Percentiles rank a stretch among this genome's conserved stretches.
Conservation (phyloP, 371 early-diverging fungal genomes). For the Mortierella sp. region DNA sequence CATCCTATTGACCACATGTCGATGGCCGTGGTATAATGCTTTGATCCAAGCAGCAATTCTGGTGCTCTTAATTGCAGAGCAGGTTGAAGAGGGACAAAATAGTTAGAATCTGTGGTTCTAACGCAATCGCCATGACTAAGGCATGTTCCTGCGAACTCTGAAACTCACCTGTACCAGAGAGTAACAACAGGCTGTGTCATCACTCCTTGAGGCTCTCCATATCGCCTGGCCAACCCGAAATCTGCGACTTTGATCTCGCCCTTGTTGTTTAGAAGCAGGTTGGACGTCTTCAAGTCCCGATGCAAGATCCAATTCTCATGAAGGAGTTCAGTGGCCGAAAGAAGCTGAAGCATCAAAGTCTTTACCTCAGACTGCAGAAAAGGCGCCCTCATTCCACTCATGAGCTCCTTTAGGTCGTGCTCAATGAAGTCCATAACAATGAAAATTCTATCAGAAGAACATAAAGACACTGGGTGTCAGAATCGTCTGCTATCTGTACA, state of each 20-base stretch:
- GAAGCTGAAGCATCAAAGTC: conserved; percentile 89
- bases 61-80: conserved; percentile 83
- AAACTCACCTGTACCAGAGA: conserved; percentile 82
- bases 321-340: conserved; percentile 87
- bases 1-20: conserved; percentile 99
- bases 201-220: conserved; percentile 76
- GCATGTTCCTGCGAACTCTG: not conserved
- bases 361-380: conserved; percentile 94
- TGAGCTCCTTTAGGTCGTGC: conserved; percentile 92
- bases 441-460: conserved; percentile 73
- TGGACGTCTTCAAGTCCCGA: conserved; percentile 98
- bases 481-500: too few relatives aligned
- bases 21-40: conserved; percentile 92
- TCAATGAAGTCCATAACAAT: conserved; percentile 98
- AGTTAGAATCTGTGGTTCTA: too few relatives aligned
- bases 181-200: conserved; percentile 94
- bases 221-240: conserved; percentile 86
- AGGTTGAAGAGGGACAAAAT: too few relatives aligned
- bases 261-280: conserved; percentile 87
- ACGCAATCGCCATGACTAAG: not conserved
- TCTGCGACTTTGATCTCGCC: conserved; percentile 90
- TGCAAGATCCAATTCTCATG: conserved; percentile 98
- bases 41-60: conserved; percentile 95
- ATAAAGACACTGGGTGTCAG: conserved; percentile 3
- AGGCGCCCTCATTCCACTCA: conserved; percentile 83